phyloP scores from a whole-genome alignment of 768 basidiomycete genomes.

The Tricholoma flavovirens region DNA sequence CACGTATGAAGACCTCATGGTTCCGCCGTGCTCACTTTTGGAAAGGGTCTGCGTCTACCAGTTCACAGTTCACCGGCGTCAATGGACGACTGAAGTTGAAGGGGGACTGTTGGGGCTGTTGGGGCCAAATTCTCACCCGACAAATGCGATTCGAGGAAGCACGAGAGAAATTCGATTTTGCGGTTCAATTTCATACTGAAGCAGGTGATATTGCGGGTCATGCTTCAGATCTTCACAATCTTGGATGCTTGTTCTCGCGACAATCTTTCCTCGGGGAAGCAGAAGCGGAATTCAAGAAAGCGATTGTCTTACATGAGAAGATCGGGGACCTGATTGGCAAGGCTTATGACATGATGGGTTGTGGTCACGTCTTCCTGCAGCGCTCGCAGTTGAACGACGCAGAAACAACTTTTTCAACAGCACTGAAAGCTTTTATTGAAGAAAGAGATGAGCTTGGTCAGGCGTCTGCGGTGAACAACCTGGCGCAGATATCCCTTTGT shows the following conservation, averaged over 20 bases:
- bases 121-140: constrained; percentile 22
- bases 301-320: constrained; percentile 15
- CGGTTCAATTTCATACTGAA: constrained; percentile 18
- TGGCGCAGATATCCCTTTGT: constrained; percentile 17
- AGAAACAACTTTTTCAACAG: constrained; percentile 7
- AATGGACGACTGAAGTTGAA: constrained; percentile 10
- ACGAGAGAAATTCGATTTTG: constrained; percentile 16
- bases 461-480: constrained; percentile 18
- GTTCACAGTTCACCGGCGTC: neutral
- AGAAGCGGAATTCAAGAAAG: constrained; percentile 9
- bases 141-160: constrained; percentile 18
- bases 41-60: constrained; percentile 1
- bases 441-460: constrained; percentile 16
- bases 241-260: constrained; percentile 17
- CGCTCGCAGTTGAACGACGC: constrained; percentile 9
- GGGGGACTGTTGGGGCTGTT: constrained; percentile 23
- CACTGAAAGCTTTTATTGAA: constrained; percentile 15
- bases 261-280: constrained; percentile 9
- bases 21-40: constrained; percentile 3
- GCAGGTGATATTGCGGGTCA: constrained; percentile 19
- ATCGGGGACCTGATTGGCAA: constrained; percentile 16
- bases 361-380: constrained; percentile 18
- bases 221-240: constrained; percentile 24
- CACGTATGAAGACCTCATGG: neutral
- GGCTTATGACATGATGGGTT: constrained; percentile 22